These are phyloP conservation scores for Entonaema liquescens DNA, from an alignment of 495 filamentous ascomycete genomes.

Conservation along the genomic window DNA sequence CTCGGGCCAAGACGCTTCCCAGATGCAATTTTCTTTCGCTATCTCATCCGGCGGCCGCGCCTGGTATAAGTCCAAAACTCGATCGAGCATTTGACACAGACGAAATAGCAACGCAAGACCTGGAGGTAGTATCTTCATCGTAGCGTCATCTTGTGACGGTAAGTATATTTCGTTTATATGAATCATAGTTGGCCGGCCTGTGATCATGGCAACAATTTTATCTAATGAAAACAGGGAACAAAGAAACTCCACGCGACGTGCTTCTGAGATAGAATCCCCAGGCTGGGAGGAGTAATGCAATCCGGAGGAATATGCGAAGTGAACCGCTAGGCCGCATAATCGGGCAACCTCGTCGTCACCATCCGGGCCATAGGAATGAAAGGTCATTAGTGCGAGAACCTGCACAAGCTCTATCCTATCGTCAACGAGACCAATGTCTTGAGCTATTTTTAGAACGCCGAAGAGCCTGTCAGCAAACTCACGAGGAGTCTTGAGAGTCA, in stretches of 20 bases:
- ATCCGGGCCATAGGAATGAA: conserved; percentile 41
- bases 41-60: conserved; percentile 47
- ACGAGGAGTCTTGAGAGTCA: conserved; percentile 13
- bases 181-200: conserved; percentile 64
- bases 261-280: conserved; percentile 24
- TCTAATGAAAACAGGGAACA: conserved; percentile 70
- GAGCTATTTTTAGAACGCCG: conserved; percentile 41
- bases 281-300: conserved; percentile 56
- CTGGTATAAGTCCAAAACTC: conserved; percentile 67
- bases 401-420: conserved; percentile 45
- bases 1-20: conserved; percentile 62
- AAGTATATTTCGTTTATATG: conserved; percentile 62
- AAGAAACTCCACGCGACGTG: conserved; percentile 51
- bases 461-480: conserved; percentile 44
- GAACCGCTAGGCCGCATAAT: conserved; percentile 38
- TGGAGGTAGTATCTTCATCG: conserved; percentile 17
- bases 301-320: conserved; percentile 66
- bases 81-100: conserved; percentile 57
- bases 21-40: conserved; percentile 46
- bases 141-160: conserved; percentile 55
- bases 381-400: conserved; percentile 45
- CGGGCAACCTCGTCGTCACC: conserved; percentile 39
- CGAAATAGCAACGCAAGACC: conserved; percentile 38
- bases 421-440: conserved; percentile 45
- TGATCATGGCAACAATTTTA: conserved; percentile 64